Conservation (phyloP, 345 rosid genomes). For the Brassica juncea region DNA sequence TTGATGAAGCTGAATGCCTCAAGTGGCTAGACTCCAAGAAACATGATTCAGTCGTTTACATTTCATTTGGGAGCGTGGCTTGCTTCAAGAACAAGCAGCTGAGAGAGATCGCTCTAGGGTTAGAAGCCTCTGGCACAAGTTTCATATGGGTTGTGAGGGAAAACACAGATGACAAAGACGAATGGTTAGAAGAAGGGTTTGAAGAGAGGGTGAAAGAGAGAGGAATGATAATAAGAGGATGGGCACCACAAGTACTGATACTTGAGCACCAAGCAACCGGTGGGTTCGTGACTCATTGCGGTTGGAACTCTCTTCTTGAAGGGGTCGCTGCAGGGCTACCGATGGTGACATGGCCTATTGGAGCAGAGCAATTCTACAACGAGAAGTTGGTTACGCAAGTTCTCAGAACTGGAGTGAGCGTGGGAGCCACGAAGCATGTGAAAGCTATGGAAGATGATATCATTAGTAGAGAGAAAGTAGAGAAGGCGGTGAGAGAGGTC, state of each 20-base stretch:
- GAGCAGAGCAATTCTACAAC: slow-evolving; percentile 51
- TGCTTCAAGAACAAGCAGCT: slow-evolving; percentile 36
- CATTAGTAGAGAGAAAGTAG: slow-evolving; percentile 39
- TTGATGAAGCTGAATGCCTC: slow-evolving; percentile 40
- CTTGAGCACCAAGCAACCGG: slow-evolving; percentile 51
- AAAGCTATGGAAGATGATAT: slow-evolving; percentile 17
- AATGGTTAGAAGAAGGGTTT: slow-evolving; percentile 46
- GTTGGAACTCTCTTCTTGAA: slow-evolving; percentile 57
- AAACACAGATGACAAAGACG: slow-evolving; percentile 28
- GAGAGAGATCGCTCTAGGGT: slow-evolving; percentile 30
- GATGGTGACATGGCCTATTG: slow-evolving; percentile 53
- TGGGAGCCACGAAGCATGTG: slow-evolving; percentile 42
- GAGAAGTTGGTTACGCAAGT: slow-evolving; percentile 47
- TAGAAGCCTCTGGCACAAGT: slow-evolving; percentile 22
- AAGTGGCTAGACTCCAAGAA: slow-evolving; percentile 58
- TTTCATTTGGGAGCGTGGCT: slow-evolving; percentile 54
- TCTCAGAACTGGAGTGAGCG: slow-evolving; percentile 42
- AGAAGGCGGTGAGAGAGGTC: slow-evolving; percentile 31
- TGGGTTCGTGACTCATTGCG: slow-evolving; percentile 56
- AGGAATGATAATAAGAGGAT: slow-evolving; percentile 45
- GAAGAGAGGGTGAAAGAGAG: slow-evolving; percentile 41
- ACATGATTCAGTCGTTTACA: slow-evolving; percentile 51
- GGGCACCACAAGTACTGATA: slow-evolving; percentile 56
- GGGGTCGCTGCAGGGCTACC: slow-evolving; percentile 49
- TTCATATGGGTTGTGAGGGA: slow-evolving; percentile 38